Conservation (phyloP, 306 rosid species). For the Corylus avellana region DNA sequence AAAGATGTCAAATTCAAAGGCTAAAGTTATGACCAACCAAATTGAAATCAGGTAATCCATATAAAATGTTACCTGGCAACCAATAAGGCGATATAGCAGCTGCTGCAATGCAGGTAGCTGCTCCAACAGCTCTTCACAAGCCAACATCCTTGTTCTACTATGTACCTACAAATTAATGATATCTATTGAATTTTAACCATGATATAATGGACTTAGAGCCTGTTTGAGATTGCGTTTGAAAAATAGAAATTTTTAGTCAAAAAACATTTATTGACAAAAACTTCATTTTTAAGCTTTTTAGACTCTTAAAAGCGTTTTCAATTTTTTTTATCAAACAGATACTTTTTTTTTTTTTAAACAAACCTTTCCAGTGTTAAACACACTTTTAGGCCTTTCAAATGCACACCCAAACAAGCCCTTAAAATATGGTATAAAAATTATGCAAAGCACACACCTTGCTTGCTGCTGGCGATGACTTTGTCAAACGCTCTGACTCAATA, state of each 20-base stretch:
- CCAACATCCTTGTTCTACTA: conserved; percentile 59
- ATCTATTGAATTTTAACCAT: conserved; percentile 23
- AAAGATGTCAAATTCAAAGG: background rate
- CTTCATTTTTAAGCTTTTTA: too few species aligned
- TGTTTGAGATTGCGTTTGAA: too few species aligned
- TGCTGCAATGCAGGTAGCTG: conserved; percentile 89
- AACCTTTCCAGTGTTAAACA: too few species aligned
- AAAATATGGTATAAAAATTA: conserved; percentile 1
- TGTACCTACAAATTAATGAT: conserved; percentile 47
- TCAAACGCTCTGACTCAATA: conserved; percentile 72
- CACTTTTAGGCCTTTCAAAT: too few species aligned
- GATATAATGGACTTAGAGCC: background rate
- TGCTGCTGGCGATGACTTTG: conserved; percentile 47
- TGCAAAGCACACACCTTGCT: conserved; percentile 45
- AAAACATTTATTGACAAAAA: too few species aligned
- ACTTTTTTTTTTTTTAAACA: too few species aligned
- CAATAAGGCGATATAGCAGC: conserved; percentile 74
- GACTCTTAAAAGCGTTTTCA: too few species aligned
- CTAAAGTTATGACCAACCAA: background rate
- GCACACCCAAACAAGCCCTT: too few species aligned
- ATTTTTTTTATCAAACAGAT: too few species aligned
- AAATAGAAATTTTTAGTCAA: too few species aligned
- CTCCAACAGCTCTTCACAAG: conserved; percentile 62
- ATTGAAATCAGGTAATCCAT: background rate
- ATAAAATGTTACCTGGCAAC: conserved; percentile 67